phyloP scores from a whole-genome alignment of 2,329 filamentous ascomycete species.

The Claviceps arundinis region DNA sequence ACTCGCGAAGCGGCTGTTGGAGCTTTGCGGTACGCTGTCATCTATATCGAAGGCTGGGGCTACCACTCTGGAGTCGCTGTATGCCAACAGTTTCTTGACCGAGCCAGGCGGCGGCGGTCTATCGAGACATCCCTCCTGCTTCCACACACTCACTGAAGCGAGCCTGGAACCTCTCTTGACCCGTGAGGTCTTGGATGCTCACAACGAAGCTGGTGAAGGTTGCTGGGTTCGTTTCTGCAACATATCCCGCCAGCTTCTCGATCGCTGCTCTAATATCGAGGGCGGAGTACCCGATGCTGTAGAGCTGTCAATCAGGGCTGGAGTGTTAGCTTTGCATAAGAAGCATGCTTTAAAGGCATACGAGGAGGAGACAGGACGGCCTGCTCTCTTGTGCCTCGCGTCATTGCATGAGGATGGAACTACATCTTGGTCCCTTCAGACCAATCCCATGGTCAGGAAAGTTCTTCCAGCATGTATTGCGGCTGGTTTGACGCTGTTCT shows the following conservation, averaged over 20 bases:
- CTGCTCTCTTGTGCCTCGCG: constrained; percentile 3
- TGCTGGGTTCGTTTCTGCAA: constrained; percentile 16
- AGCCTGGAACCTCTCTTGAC: constrained; percentile 13
- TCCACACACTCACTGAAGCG: constrained; percentile 5
- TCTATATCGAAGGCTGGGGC: constrained; percentile 6
- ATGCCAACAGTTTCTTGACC: constrained; percentile 12
- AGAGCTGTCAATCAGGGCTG: background rate
- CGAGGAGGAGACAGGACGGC: constrained; percentile 2
- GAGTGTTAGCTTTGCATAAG: background rate
- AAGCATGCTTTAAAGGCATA: background rate
- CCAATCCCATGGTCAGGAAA: background rate
- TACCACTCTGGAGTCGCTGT: constrained; percentile 18
- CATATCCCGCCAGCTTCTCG: background rate
- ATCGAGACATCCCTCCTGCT: constrained; percentile 14
- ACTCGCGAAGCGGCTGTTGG: constrained; percentile 14
- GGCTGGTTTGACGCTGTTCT: background rate
- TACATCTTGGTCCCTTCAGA: background rate
- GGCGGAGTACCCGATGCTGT: background rate
- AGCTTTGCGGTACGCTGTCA: constrained; percentile 9
- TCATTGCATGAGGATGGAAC: background rate
- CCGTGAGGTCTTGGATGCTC: constrained; percentile 10
- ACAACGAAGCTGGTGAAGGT: constrained; percentile 8
- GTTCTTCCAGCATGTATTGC: background rate
- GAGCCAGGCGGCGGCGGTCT: background rate
- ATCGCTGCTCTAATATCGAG: background rate